Base-by-base conservation (phyloP, 78 protist genomes). In the Diacronema lutheri region DNA sequence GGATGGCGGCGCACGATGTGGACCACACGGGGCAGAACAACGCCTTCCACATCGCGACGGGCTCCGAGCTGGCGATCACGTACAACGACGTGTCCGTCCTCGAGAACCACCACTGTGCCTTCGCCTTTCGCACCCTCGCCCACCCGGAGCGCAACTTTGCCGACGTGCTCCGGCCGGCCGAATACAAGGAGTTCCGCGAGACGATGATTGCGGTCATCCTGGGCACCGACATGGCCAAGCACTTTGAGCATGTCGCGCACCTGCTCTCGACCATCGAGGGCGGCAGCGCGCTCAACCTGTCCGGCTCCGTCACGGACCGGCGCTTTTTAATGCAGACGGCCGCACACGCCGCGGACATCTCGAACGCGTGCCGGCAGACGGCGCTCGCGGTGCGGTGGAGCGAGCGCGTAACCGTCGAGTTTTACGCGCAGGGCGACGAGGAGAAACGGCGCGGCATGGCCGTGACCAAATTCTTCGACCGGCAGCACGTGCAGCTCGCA, bases 1-100 rank as follows among this genome's bases (percentile, higher is more conserved):
- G 85, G 11, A 77, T 85, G 9, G n/a, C 72, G 40, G 16, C 37
- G 50, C 90, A 87, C 71, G 90, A 87, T 64, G 5, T 64, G 4
- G 74, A 83, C 33, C 90, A 83, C 50, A 86, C 91, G 11, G 91
- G 88, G 19, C 21, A 64, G 29, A 85, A 33, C 83, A 81, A 88
- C 46, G 12, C 5, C 20, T 85, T 72, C 72, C 78, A 37, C 50
- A 9, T 55, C 25, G 25, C 13, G 21, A 88, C 60, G 13, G 2
- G 26, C n/a, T 20, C 10, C 50, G 84, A 68, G 56, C n/a, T 41
- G 29, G 86, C 91, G 23, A 0, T 69, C 19, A 5, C 4, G n/a
- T 88, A 88, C 78, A 88, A 88, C 61, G 91, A 83, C 80, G 55
- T 50, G 44, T 76, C 85, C 13, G 61, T 69, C 20, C 78, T 88